Evolutionary conservation across 805 yeast genomes (phyloP).

Genomic region (Starmerella roubikii): DNA sequence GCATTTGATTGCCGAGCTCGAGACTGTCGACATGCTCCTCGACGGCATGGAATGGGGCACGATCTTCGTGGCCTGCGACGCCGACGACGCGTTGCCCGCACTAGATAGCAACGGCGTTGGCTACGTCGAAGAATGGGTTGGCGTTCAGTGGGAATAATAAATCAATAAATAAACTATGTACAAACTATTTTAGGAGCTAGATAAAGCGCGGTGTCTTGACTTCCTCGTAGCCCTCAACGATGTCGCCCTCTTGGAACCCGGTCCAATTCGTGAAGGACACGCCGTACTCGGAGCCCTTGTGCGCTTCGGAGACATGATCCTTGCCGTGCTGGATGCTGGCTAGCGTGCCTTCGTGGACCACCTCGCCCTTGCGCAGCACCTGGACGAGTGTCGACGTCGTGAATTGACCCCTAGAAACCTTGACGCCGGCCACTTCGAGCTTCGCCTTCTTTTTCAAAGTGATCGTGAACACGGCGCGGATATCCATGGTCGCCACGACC

Average conservation of each 20-base stretch:
- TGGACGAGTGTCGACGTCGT: slow-evolving; percentile 45
- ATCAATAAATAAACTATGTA: slow-evolving; percentile 4
- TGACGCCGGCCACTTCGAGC: slow-evolving; percentile 73
- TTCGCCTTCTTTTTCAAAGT: slow-evolving; percentile 35
- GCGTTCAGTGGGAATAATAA: slow-evolving; percentile 67
- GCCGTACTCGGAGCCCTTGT: slow-evolving; percentile 87
- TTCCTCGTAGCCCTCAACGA: slow-evolving; percentile 60
- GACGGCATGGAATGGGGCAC: slow-evolving; percentile 98
- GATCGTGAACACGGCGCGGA: slow-evolving; percentile 61
- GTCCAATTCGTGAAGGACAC: slow-evolving; percentile 54
- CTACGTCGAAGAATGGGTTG: slow-evolving; percentile 65
- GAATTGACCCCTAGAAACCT: slow-evolving; percentile 55
- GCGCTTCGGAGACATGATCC: slow-evolving; percentile 62
- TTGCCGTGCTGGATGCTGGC: slow-evolving; percentile 68
- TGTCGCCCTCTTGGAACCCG: slow-evolving; percentile 60
- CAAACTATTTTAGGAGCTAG: not conserved
- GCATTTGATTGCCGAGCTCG: slow-evolving; percentile 72
- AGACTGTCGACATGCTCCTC: slow-evolving; percentile 34
- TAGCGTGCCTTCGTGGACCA: slow-evolving; percentile 44
- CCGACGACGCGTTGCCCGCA: slow-evolving; percentile 43
- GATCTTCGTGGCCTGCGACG: slow-evolving; percentile 65
- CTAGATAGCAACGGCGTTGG: slow-evolving; percentile 59
- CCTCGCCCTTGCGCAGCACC: slow-evolving; percentile 39
- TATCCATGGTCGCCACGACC: slow-evolving; percentile 49
- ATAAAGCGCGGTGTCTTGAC: slow-evolving; percentile 40